Conservation (phyloP, 768 basidiomycete species). For the Mycena vulgaris region DNA sequence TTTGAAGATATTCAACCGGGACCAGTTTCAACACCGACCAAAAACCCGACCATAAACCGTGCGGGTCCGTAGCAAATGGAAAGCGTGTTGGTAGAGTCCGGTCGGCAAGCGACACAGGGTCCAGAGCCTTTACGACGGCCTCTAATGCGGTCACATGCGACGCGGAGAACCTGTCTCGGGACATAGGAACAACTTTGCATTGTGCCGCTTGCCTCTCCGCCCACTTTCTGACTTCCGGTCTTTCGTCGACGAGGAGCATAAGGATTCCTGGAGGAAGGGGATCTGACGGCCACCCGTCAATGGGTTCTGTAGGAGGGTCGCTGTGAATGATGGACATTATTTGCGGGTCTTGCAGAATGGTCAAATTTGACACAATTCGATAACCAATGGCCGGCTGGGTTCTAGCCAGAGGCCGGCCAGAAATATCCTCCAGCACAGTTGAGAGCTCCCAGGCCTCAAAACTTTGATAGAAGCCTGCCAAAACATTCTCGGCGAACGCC, state of each 20-base stretch:
- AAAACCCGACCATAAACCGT: constrained; percentile 69
- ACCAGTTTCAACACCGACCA: constrained; percentile 64
- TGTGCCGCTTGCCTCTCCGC: constrained; percentile 63
- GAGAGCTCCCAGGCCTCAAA: constrained; percentile 79
- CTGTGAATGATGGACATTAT: constrained; percentile 60
- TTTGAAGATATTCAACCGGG: constrained; percentile 56
- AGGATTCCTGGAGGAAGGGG: constrained; percentile 74
- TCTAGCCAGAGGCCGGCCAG: constrained; percentile 54
- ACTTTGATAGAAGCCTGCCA: constrained; percentile 71
- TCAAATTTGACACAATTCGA: constrained; percentile 75
- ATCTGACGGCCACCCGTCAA: constrained; percentile 70
- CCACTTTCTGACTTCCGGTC: constrained; percentile 70
- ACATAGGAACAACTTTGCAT: constrained; percentile 60
- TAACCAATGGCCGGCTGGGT: constrained; percentile 69
- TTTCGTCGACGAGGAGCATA: constrained; percentile 68
- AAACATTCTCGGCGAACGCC: constrained; percentile 66
- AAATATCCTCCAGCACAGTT: constrained; percentile 65
- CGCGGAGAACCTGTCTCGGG: constrained; percentile 61
- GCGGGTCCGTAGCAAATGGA: constrained; percentile 55
- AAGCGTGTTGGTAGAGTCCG: constrained; percentile 29
- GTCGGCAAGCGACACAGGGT: constrained; percentile 1
- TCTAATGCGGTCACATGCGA: constrained; percentile 65
- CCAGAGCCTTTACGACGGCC: constrained; percentile 54
- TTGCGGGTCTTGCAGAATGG: constrained; percentile 65
- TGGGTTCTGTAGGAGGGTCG: constrained; percentile 52